A percentile compares a stretch with the other conserved stretches of the same genome.
These are phyloP conservation scores for Penicillium macrosclerotiorum DNA, from an alignment of 495 filamentous ascomycete species.

Conservation along the genomic window DNA sequence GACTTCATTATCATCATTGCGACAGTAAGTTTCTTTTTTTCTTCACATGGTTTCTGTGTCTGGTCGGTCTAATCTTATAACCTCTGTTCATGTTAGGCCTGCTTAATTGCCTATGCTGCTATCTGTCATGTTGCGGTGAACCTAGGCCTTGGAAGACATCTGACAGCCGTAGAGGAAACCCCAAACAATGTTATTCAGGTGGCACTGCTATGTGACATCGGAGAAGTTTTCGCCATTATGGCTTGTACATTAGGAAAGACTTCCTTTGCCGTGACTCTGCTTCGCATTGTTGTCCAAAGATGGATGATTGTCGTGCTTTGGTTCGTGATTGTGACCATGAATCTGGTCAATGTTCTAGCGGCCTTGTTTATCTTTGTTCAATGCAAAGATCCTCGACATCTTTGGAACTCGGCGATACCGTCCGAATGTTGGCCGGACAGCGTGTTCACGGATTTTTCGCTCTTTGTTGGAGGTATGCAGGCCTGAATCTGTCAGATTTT, in stretches of 20 bases:
- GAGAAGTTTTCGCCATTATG: slow-evolving; percentile 22
- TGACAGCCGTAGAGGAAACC: slow-evolving; percentile 11
- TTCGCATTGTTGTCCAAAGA: slow-evolving; percentile 18
- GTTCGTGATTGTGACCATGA: slow-evolving; percentile 25
- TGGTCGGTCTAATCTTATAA: neutral
- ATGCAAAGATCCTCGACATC: slow-evolving; percentile 20
- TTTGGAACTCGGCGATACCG: slow-evolving; percentile 18
- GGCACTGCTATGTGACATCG: slow-evolving; percentile 20
- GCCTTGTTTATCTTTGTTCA: slow-evolving; percentile 19
- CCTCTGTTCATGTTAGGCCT: slow-evolving; percentile 3
- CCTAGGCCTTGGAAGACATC: slow-evolving; percentile 16
- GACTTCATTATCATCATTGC: slow-evolving; percentile 24
- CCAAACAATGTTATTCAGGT: slow-evolving; percentile 19
- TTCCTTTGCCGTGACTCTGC: slow-evolving; percentile 19
- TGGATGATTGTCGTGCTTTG: slow-evolving; percentile 18
- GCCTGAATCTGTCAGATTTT: neutral
- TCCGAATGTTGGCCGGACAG: slow-evolving; percentile 19
- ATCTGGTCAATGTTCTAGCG: slow-evolving; percentile 16
- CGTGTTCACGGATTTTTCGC: slow-evolving; percentile 20
- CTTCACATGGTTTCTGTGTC: neutral
- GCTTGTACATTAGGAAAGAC: slow-evolving; percentile 22
- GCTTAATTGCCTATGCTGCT: slow-evolving; percentile 22
- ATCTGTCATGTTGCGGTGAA: slow-evolving; percentile 23
- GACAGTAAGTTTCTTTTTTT: slow-evolving; percentile 12
- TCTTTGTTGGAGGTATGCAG: slow-evolving; percentile 19